Percentiles rank a stretch among this genome's conserved stretches.
These are phyloP conservation scores for Flaveria floridana DNA, from an alignment of 140 eudicot genomes.

Conservation along the genomic window DNA sequence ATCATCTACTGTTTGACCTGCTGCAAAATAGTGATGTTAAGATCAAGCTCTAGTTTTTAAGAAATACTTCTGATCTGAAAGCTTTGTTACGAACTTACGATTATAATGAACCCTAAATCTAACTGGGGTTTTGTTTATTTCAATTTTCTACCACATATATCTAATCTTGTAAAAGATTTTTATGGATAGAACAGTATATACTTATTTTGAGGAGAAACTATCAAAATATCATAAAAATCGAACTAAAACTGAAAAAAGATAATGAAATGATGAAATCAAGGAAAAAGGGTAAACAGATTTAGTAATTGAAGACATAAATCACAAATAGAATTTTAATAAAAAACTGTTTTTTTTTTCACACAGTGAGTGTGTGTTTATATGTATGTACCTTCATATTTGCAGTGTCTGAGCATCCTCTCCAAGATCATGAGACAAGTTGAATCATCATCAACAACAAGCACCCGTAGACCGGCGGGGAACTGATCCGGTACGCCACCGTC, in stretches of 20 bases:
- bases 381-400: constrained; percentile 70
- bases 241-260: background rate
- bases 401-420: constrained; percentile 75
- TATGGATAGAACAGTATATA: constrained; percentile 34
- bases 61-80: constrained; percentile 7
- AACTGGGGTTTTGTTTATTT: constrained; percentile 19
- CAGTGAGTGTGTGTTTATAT: constrained; percentile 18
- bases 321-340: background rate
- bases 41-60: constrained; percentile 10
- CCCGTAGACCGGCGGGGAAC: constrained; percentile 94
- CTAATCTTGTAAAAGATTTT: constrained; percentile 24
- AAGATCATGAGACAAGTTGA: constrained; percentile 92
- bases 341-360: background rate
- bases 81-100: background rate
- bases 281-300: constrained; percentile 22
- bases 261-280: constrained; percentile 23
- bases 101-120: constrained; percentile 23
- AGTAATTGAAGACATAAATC: constrained; percentile 8
- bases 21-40: constrained; percentile 3
- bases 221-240: background rate
- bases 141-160: constrained; percentile 33
- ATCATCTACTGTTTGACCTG: constrained; percentile 25
- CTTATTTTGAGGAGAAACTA: background rate
- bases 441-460: constrained; percentile 96
- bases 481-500: constrained; percentile 58